Conservation (phyloP, 805 yeast species). For the Zygosaccharomyces bisporus region DNA sequence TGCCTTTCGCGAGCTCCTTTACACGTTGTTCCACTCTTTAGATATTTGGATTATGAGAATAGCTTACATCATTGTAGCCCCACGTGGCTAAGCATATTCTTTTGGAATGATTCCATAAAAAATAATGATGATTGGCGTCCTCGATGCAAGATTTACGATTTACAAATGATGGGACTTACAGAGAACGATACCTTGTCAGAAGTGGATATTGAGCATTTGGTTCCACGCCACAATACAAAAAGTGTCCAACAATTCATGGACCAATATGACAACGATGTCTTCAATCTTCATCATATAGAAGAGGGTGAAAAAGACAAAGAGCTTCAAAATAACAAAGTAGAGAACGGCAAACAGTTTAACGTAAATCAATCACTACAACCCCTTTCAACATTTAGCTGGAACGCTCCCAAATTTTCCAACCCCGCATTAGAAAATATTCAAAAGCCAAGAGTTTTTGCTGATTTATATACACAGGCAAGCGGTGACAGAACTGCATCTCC, state of each 20-base stretch:
- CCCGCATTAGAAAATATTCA: conserved; percentile 28
- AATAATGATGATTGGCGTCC: conserved; percentile 75
- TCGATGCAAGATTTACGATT: conserved; percentile 85
- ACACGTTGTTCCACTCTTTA: conserved; percentile 84
- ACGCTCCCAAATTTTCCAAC: conserved; percentile 24
- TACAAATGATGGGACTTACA: conserved; percentile 98
- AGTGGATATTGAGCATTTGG: conserved; percentile 60
- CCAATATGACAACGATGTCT: conserved; percentile 59
- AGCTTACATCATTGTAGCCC: conserved; percentile 75
- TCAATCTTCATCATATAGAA: conserved; percentile 25
- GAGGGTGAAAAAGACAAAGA: neutral
- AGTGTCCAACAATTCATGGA: conserved; percentile 61
- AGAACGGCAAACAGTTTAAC: neutral
- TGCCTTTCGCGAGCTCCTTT: conserved; percentile 88
- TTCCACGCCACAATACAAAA: conserved; percentile 28
- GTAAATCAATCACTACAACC: conserved; percentile 5
- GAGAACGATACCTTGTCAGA: conserved; percentile 74
- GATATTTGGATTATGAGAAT: conserved; percentile 55
- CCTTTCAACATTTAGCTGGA: conserved; percentile 26
- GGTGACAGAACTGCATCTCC: conserved; percentile 2
- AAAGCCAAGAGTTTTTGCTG: conserved; percentile 26
- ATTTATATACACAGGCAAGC: conserved; percentile 14
- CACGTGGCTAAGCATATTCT: conserved; percentile 92
- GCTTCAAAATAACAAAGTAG: neutral
- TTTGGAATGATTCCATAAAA: conserved; percentile 60